A percentile compares a stretch with the other conserved stretches of the same genome.
Evolutionary conservation across 495 filamentous ascomycete species (phyloP).

Genomic region (Achaetomiella virescens): DNA sequence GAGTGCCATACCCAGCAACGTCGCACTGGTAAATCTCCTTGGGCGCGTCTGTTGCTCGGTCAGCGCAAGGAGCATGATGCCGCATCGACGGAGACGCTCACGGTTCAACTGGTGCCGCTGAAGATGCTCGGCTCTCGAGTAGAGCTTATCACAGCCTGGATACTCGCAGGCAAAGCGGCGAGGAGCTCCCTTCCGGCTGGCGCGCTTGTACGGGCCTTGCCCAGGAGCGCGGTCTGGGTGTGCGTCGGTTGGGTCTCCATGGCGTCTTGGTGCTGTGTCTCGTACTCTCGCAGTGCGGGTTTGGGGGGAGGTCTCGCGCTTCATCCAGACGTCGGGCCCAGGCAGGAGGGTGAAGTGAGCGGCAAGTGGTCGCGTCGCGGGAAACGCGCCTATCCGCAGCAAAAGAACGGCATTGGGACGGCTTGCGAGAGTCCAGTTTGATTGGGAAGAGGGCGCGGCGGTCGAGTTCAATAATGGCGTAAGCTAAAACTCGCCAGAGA

Average conservation of each 20-base stretch:
- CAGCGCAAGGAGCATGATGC: constrained; percentile 14
- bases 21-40: constrained; percentile 95
- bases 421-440: neutral
- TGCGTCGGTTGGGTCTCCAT: constrained; percentile 15
- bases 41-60: constrained; percentile 69
- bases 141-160: constrained; percentile 85
- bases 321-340: neutral
- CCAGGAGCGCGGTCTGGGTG: constrained; percentile 3
- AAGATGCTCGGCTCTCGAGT: constrained; percentile 92
- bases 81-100: constrained; percentile 19
- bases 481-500: constrained; percentile 3
- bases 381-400: constrained; percentile 7
- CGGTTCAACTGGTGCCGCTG: constrained; percentile 49
- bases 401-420: neutral
- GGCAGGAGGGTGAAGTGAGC: neutral
- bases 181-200: constrained; percentile 44
- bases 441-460: neutral
- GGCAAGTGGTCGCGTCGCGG: constrained; percentile 1
- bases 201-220: constrained; percentile 38
- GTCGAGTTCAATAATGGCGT: constrained; percentile 12
- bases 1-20: constrained; percentile 52
- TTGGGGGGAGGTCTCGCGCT: neutral
- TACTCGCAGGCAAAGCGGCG: constrained; percentile 70
- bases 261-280: neutral
- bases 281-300: neutral